phyloP scores from a whole-genome alignment of 1,284 basidiomycete species.

The Rhodotorula sp. region DNA sequence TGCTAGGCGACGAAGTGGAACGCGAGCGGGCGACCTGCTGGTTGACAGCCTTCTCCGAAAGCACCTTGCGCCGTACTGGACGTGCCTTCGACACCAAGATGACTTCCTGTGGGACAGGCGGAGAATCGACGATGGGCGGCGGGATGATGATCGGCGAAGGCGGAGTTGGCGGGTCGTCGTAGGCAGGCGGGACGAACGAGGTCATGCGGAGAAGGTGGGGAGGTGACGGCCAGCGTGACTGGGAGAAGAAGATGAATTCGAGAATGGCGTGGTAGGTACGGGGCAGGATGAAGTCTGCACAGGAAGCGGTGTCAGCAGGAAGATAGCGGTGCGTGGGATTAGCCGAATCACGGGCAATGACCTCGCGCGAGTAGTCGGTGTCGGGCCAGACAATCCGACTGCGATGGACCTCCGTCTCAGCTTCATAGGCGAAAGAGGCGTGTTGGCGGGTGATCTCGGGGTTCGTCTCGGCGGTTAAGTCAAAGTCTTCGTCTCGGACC shows the following conservation, averaged over 20 bases:
- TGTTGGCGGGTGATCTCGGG: slow-evolving; percentile 1
- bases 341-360: slow-evolving; percentile 16
- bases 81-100: neutral
- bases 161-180: slow-evolving; percentile 7
- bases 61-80: neutral
- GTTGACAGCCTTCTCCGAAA: slow-evolving; percentile 19
- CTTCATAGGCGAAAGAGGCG: slow-evolving; percentile 15
- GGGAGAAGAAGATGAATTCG: slow-evolving; percentile 31
- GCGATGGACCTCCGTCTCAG: slow-evolving; percentile 23
- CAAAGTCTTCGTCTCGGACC: neutral
- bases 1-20: slow-evolving; percentile 7
- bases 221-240: slow-evolving; percentile 20
- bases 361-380: slow-evolving; percentile 30
- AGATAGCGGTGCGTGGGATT: no score
- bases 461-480: slow-evolving; percentile 14
- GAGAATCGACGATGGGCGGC: slow-evolving; percentile 10
- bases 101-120: neutral
- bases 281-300: slow-evolving; percentile 22
- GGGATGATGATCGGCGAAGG: slow-evolving; percentile 16
- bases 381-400: slow-evolving; percentile 27
- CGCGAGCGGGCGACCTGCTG: neutral
- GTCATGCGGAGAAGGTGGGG: neutral
- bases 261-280: slow-evolving; percentile 24
- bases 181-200: slow-evolving; percentile 5
- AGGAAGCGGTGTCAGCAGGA: neutral